phyloP scores from a whole-genome alignment of 164 flowering plant genomes.

The Magnolia changhungtana region DNA sequence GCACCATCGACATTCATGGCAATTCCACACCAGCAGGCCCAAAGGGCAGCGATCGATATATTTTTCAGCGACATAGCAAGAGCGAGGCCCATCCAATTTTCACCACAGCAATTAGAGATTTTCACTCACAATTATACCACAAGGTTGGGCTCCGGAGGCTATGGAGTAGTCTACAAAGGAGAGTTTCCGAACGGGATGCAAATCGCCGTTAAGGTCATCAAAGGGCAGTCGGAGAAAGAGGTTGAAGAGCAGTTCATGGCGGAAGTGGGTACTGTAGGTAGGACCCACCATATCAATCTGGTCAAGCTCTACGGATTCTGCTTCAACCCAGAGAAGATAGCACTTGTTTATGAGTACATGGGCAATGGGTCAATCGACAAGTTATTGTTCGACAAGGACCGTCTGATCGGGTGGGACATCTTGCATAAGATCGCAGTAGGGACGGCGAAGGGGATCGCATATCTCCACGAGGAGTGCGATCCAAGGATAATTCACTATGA shows the following conservation, averaged over 20 bases:
- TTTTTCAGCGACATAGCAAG: slow-evolving; percentile 15
- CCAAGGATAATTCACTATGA: slow-evolving; percentile 27
- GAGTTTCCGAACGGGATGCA: not conserved
- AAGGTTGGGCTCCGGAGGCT: not conserved
- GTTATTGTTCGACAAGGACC: slow-evolving; percentile 12
- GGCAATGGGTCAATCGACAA: slow-evolving; percentile 24
- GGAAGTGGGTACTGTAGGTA: not conserved
- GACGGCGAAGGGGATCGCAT: slow-evolving; percentile 18
- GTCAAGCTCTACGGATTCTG: slow-evolving; percentile 23
- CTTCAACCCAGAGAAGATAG: slow-evolving; percentile 3
- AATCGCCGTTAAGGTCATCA: slow-evolving; percentile 2
- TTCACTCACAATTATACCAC: not conserved
- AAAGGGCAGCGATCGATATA: not conserved
- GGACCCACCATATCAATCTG: slow-evolving; percentile 21
- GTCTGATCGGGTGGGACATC: slow-evolving; percentile 6
- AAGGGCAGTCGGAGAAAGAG: not conserved
- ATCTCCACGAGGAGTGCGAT: slow-evolving; percentile 22
- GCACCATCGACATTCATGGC: not conserved
- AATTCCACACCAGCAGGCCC: not conserved
- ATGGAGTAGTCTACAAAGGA: slow-evolving; percentile 3
- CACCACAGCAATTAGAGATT: not conserved
- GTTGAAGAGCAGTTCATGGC: slow-evolving; percentile 4
- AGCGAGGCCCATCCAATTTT: slow-evolving; percentile 14
- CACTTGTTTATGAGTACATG: slow-evolving; percentile 21
- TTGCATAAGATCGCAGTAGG: slow-evolving; percentile 19